Base-by-base conservation (phyloP, 148 eudicot species). In the Vaccinium darrowii region DNA sequence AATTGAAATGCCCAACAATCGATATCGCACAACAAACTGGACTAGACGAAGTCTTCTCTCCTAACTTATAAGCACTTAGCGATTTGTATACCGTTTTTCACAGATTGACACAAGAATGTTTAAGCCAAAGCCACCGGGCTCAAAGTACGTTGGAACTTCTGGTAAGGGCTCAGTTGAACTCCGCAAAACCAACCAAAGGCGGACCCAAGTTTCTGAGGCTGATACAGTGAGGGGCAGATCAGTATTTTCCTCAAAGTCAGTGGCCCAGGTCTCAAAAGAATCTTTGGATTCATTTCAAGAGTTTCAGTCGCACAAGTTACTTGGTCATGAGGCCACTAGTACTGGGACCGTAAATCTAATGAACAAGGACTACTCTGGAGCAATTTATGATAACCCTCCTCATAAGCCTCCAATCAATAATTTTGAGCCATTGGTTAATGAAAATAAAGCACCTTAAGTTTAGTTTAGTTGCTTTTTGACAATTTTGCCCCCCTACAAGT, bases 341-440 rank as follows among this genome's bases (percentile, higher is more conserved):
- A 33, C 39, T 67, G 86, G 43, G 25, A 78, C 53, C n/a, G 75
- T 69, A 72, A 79, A 56, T 30, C 71, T 79, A 7, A 30, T 84
- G 86, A 54, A 84, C 58, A 84, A 71, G 80, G 86, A 84, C 62
- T 80, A 85, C 39, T 49, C 79, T 15, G 83, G 83, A 27, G 80
- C 30, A 80, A 9, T 2, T 69, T 10, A 25, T 25, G 75, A 56
- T 56, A 72, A 49, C n/a, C 65, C 60, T 56, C 60, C 39, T 58
- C 84, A 47, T 60, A 80, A 56, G 30, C 72, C 83, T 80, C 83
- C 83, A 30, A 71, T 53, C 43, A 85, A 80, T 49, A 85, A 80
- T 73, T 15, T 56, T 23, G 83, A 85, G 79, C 86, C 72, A 36
- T 71, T 80, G 82, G 56, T 71, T 71, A 49, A 71, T 25, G 43